Evolutionary conservation across 768 basidiomycete genomes (phyloP).

Genomic region (Rhodotorula toruloides): DNA sequence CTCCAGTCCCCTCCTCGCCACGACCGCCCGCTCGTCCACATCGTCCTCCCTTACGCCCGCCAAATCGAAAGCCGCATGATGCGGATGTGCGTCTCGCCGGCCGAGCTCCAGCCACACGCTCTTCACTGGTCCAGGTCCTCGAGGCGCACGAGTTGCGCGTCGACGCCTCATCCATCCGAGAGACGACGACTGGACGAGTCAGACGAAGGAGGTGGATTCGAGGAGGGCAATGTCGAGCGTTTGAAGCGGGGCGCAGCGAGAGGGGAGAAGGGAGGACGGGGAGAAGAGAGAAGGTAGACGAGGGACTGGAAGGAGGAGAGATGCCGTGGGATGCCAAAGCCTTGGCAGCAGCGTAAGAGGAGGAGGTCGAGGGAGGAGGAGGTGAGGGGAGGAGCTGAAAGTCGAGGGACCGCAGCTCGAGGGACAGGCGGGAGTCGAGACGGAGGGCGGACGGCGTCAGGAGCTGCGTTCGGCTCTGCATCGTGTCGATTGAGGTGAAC

Average conservation of each 20-base stretch:
- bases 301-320: neutral
- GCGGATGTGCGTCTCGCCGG: slow-evolving; percentile 11
- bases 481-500: no score
- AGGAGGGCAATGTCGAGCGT: slow-evolving; percentile 3
- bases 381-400: slow-evolving; percentile 58
- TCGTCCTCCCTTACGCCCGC: no score
- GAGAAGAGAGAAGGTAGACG: neutral
- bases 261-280: neutral
- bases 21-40: neutral
- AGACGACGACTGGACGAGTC: neutral
- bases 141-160: neutral
- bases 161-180: neutral
- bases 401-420: slow-evolving; percentile 74
- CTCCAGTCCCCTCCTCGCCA: neutral
- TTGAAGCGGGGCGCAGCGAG: neutral
- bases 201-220: slow-evolving; percentile 1
- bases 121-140: neutral
- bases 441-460: slow-evolving; percentile 55
- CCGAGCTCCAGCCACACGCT: neutral
- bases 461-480: slow-evolving; percentile 39
- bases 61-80: no score
- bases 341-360: no score
- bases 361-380: neutral
- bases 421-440: slow-evolving; percentile 86
- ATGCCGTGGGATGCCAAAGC: no score